Base-by-base conservation (phyloP, 805 yeast species). In the Candida berthetii region DNA sequence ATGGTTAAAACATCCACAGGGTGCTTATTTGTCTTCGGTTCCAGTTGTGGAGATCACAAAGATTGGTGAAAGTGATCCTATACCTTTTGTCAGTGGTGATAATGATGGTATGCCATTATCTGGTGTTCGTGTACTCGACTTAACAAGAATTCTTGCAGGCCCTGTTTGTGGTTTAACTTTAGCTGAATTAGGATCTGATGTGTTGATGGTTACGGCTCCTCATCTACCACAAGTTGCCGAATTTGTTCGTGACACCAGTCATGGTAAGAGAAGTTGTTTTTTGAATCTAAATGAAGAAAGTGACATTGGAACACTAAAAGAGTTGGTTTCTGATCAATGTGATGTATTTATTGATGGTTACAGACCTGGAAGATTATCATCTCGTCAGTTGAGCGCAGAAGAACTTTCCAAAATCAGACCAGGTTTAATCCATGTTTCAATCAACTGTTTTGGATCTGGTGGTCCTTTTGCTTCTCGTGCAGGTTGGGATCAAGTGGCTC, bases 91-190 rank as follows among this genome's bases (percentile, higher is more conserved):
- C 13, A 24, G 18, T 17, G 25, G 25, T 19, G 25, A 18, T 4
- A n/a, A n/a, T n/a, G n/a, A n/a, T n/a, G n/a, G n/a, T n/a, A 33
- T 56, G 18, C 72, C 72, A 5, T 46, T 66, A 11, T 37, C 47
- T 4, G 67, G 67, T 4, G 47, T 67, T 11, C 46, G 55, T 15
- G 60, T 66, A 2, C 50, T 66, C 13, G 72, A 66, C 42, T 47
- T 67, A 40, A 60, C 69, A 2, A 51, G 72, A 27, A 71, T 66
- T 11, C 54, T 67, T 14, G 72, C 72, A 3, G 72, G 72, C 6
- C 72, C 72, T 1, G 65, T 63, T 37, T 58, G 66, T 25, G 57
- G 70, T 3, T 68, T 64, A 48, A 46, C 64, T 7, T 50, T 67
- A 15, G 72, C 66, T 3, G 72, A 67, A 44, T 52, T 66, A 47